Conservation (phyloP, 2,329 filamentous ascomycete species). For the Fusarium sp. region DNA sequence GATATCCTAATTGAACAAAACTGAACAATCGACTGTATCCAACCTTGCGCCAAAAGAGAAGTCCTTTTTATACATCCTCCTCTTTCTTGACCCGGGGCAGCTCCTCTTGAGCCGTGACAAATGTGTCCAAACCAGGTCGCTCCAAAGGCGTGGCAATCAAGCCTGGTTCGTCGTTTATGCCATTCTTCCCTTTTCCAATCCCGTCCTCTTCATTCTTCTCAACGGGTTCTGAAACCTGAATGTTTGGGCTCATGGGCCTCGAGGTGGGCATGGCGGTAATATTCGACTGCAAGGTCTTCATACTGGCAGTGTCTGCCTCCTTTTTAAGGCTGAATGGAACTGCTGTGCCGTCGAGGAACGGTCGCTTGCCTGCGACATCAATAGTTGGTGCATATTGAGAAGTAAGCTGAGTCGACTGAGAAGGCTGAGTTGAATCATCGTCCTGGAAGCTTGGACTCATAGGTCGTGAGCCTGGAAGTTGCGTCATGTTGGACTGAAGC, state of each 20-base stretch:
- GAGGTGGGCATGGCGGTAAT: slow-evolving; percentile 43
- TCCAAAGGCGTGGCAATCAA: slow-evolving; percentile 6
- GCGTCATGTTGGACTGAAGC: slow-evolving; percentile 56
- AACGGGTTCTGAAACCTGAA: not conserved
- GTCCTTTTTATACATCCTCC: not conserved
- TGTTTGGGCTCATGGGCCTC: slow-evolving; percentile 47
- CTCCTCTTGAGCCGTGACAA: slow-evolving; percentile 62
- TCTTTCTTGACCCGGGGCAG: slow-evolving; percentile 45
- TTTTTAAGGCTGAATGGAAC: slow-evolving; percentile 76
- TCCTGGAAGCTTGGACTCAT: slow-evolving; percentile 42
- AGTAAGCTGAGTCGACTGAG: slow-evolving; percentile 26
- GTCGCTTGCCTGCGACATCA: slow-evolving; percentile 67
- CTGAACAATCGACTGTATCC: slow-evolving; percentile 27
- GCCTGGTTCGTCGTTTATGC: not conserved
- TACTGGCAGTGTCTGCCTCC: slow-evolving; percentile 74
- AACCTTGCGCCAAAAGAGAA: slow-evolving; percentile 16
- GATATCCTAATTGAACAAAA: slow-evolving; percentile 24
- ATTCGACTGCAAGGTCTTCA: slow-evolving; percentile 68
- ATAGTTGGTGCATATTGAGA: slow-evolving; percentile 51
- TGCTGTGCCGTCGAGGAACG: slow-evolving; percentile 73
- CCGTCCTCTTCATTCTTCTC: not conserved
- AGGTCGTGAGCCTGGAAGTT: slow-evolving; percentile 45
- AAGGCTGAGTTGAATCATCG: slow-evolving; percentile 20
- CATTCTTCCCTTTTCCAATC: not conserved
- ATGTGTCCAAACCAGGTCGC: slow-evolving; percentile 61